Conservation (phyloP, 306 rosid genomes). For the Pyrus communis region DNA sequence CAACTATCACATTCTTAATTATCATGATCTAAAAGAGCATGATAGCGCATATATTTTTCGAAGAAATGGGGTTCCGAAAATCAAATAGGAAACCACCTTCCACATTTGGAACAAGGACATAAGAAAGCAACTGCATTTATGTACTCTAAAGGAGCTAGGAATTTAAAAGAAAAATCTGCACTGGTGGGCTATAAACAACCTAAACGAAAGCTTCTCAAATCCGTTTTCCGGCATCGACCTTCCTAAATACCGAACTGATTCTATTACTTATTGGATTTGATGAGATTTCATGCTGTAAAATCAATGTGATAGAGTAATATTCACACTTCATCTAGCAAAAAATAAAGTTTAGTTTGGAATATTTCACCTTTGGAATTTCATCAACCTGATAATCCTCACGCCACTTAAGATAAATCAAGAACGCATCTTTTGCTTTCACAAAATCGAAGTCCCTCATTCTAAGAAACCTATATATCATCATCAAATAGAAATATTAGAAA, state of each 20-base stretch:
- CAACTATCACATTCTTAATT: too few species aligned
- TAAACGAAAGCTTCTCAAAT: background rate
- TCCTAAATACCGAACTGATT: too few species aligned
- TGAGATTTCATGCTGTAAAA: background rate
- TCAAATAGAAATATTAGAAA: background rate
- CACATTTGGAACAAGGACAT: too few species aligned
- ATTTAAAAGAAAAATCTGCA: background rate
- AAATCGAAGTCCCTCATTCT: constrained; percentile 81
- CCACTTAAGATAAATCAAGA: constrained; percentile 74
- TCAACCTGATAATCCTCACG: constrained; percentile 64
- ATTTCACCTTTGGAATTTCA: constrained; percentile 46
- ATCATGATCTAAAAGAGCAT: background rate
- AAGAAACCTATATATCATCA: constrained; percentile 45
- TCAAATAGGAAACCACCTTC: too few species aligned
- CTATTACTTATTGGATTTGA: too few species aligned
- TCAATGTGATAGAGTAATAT: background rate
- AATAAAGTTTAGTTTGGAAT: background rate
- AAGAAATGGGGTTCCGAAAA: too few species aligned
- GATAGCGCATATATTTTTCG: background rate
- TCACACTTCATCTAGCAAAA: background rate
- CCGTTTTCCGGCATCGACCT: too few species aligned
- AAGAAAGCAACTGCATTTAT: too few species aligned
- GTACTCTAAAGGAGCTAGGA: too few species aligned
- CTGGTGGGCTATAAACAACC: background rate
- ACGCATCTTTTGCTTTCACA: constrained; percentile 55